Conservation (phyloP, 2,329 filamentous ascomycete species). For the Chrysoporthe puriensis region DNA sequence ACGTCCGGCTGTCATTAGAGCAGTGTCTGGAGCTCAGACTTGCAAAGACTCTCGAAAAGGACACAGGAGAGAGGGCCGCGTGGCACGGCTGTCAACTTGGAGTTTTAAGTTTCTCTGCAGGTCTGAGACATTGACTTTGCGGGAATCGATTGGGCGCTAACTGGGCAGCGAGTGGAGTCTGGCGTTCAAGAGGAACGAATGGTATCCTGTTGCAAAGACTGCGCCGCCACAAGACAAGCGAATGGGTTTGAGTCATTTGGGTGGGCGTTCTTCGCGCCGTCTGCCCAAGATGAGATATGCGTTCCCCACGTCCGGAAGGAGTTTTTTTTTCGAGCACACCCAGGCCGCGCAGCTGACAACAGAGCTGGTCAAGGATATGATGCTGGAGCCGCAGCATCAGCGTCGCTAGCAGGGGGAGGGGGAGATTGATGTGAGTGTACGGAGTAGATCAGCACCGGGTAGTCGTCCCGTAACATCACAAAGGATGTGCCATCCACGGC, state of each 20-base stretch:
- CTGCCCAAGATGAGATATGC: not conserved
- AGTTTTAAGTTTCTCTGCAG: conserved; percentile 24
- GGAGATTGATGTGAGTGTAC: not conserved
- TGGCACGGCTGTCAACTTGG: conserved; percentile 20
- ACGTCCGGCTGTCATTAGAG: conserved; percentile 6
- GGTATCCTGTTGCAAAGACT: conserved; percentile 5
- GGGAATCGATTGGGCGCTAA: conserved; percentile 24
- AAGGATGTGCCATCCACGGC: not conserved
- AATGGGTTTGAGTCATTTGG: not conserved
- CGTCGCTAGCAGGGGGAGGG: not conserved
- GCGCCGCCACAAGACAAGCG: not conserved
- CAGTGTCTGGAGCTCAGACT: conserved; percentile 11
- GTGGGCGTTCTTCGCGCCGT: not conserved
- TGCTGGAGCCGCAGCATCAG: not conserved
- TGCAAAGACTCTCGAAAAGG: conserved; percentile 12
- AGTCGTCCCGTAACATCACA: not conserved
- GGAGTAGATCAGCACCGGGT: not conserved
- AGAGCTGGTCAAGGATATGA: not conserved
- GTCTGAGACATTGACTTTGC: conserved; percentile 24
- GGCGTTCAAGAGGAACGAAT: conserved; percentile 22
- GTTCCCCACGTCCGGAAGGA: not conserved
- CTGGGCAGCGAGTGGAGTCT: conserved; percentile 28
- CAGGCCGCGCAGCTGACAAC: not conserved
- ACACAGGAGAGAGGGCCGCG: conserved; percentile 2
- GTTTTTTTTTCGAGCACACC: not conserved